A percentile compares a stretch with the other conserved stretches of the same genome.
Conservation (phyloP, 176 grass and related monocot species). For the Tillandsia leiboldiana region DNA sequence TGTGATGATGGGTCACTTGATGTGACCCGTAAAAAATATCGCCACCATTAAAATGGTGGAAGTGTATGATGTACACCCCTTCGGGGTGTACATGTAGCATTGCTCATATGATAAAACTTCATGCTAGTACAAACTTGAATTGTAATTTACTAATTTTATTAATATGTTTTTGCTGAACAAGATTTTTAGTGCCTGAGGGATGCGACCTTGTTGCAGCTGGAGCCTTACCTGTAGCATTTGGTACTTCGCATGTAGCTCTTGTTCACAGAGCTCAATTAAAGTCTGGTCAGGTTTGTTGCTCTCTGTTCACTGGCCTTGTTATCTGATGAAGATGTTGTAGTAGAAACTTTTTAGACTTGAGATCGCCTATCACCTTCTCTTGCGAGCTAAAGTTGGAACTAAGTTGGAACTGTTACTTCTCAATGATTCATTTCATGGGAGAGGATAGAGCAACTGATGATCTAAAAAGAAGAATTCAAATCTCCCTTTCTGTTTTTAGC, state of each 20-base stretch:
- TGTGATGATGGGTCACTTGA: too few relatives aligned
- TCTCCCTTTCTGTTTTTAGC: too few relatives aligned
- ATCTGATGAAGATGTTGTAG: neutral
- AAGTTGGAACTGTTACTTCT: too few relatives aligned
- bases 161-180: constrained; percentile 27
- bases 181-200: constrained; percentile 70
- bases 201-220: constrained; percentile 76
- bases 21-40: too few relatives aligned
- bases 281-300: constrained; percentile 51
- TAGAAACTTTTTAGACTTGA: neutral
- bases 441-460: neutral
- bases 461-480: neutral
- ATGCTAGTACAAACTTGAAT: too few relatives aligned
- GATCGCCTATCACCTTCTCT: too few relatives aligned
- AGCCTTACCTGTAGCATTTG: constrained; percentile 85
- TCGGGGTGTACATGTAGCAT: too few relatives aligned
- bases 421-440: neutral
- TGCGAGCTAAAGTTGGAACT: too few relatives aligned
- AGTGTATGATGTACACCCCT: too few relatives aligned
- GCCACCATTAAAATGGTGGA: too few relatives aligned
- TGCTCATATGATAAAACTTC: too few relatives aligned
- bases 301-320: neutral
- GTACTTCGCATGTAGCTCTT: constrained; percentile 78
- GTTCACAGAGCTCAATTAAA: constrained; percentile 85
- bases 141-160: neutral